phyloP scores from a whole-genome alignment of 345 rosid species.

The Trapa incisa region DNA sequence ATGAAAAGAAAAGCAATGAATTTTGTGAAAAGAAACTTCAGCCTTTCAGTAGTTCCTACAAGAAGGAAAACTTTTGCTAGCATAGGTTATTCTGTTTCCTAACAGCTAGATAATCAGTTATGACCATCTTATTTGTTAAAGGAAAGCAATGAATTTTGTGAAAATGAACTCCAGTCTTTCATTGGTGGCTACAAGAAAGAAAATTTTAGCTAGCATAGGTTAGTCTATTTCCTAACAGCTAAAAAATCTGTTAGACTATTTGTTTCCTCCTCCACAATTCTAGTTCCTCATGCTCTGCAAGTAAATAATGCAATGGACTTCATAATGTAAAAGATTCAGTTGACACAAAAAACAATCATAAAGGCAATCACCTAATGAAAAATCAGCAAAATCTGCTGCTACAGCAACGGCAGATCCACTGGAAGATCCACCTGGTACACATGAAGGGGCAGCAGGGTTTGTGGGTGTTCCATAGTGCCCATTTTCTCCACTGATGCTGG shows the following conservation, averaged over 20 bases:
- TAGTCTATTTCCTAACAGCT: neutral
- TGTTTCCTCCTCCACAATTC: neutral
- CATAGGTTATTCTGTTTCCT: neutral
- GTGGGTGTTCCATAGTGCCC: constrained; percentile 12
- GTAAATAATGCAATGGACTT: neutral
- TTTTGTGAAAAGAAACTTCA: neutral
- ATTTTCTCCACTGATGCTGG: constrained; percentile 13
- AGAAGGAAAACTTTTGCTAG: neutral
- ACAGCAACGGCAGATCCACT: constrained; percentile 18
- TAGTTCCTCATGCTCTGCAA: neutral
- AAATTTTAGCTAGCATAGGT: neutral
- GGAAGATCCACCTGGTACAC: constrained; percentile 15
- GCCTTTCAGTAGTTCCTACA: neutral
- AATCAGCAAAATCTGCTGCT: constrained; percentile 10
- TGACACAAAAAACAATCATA: constrained; percentile 2
- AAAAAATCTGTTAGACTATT: neutral
- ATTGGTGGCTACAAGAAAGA: neutral
- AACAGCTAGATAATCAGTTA: neutral
- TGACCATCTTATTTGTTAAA: neutral
- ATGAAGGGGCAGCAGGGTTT: constrained; percentile 8
- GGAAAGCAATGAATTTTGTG: neutral
- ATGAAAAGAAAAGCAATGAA: neutral
- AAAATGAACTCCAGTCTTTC: no score
- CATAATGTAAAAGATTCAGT: neutral
- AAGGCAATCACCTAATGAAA: constrained; percentile 9